These are phyloP conservation scores for Ophiosphaerella herpotricha DNA, from an alignment of 2,329 filamentous ascomycete genomes.

Conservation along the genomic window DNA sequence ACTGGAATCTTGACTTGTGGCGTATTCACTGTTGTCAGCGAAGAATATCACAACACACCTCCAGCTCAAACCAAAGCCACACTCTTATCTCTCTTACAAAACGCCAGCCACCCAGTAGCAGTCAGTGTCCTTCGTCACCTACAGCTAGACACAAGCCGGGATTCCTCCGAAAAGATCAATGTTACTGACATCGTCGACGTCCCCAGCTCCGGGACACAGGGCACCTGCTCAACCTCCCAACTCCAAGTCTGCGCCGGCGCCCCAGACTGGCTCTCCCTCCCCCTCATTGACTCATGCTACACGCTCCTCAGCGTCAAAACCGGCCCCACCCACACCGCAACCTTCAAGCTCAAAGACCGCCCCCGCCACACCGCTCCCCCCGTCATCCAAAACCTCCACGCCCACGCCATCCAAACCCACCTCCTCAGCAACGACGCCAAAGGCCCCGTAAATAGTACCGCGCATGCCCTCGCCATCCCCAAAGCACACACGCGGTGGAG, in stretches of 20 bases:
- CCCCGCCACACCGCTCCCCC: constrained; percentile 56
- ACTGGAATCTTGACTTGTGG: constrained; percentile 75
- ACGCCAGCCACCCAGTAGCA: constrained; percentile 59
- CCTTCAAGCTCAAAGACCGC: constrained; percentile 57
- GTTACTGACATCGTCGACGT: constrained; percentile 29
- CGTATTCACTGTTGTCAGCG: constrained; percentile 47
- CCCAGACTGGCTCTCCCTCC: constrained; percentile 52
- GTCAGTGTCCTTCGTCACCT: constrained; percentile 46
- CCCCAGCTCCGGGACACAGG: constrained; percentile 52
- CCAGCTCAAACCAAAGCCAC: constrained; percentile 19
- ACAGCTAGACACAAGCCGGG: constrained; percentile 5
- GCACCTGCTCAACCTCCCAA: constrained; percentile 28
- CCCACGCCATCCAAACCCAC: constrained; percentile 56
- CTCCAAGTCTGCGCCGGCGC: constrained; percentile 52
- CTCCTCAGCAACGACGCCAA: constrained; percentile 63
- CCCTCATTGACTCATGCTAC: constrained; percentile 35
- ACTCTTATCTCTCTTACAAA: constrained; percentile 49
- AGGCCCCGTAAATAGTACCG: constrained; percentile 55
- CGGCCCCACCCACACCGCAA: constrained; percentile 44
- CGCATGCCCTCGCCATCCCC: constrained; percentile 46
- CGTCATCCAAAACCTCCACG: constrained; percentile 57
- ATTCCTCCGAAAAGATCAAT: constrained; percentile 3
- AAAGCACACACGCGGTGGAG: constrained; percentile 49
- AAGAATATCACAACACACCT: constrained; percentile 18
- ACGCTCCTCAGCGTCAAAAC: constrained; percentile 44